Base-by-base conservation (phyloP, 108 stramenopile genomes). In the Heterococcus sp. region DNA sequence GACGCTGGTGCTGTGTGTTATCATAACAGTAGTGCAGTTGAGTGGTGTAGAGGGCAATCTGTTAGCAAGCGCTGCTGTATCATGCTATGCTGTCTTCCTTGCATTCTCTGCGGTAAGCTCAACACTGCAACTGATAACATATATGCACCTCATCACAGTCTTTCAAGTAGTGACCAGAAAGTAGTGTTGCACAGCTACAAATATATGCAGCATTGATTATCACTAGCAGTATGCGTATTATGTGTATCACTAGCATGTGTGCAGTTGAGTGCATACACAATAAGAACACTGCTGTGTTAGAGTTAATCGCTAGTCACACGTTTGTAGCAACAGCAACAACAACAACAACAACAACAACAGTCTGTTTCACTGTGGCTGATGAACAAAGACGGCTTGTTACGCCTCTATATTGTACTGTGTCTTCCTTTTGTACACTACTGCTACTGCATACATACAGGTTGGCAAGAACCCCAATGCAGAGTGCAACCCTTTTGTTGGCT, bases 101-200 rank as follows among this genome's bases (percentile, higher is more conserved):
- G 92, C 92, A 84, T 94, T 93, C 72, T 88, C 92, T 4, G 92
- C 95, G 29, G 93, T 95, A 21, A 91, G 90, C 65, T 90, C 90
- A 86, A 74, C 14, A 8, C 21, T 58, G 46, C 8, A 58, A 21
- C 21, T 14, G 46, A 58, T 14, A 21, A 58, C 21, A 58, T 21
- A 87, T 69, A n/a, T n/a, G n/a, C n/a, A n/a, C n/a, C n/a, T n/a
- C n/a, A n/a, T n/a, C n/a, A n/a, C n/a, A n/a, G n/a, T n/a, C n/a
- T n/a, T n/a, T n/a, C n/a, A n/a, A n/a, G n/a, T n/a, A n/a, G n/a
- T n/a, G n/a, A n/a, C n/a, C n/a, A n/a, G n/a, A n/a, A n/a, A n/a
- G n/a, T n/a, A n/a, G n/a, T n/a, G n/a, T n/a, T n/a, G n/a, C n/a
- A n/a, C n/a, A n/a, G n/a, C n/a, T n/a, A n/a, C n/a, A n/a, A n/a